Base-by-base conservation (phyloP, 2,329 filamentous ascomycete species). In the Torrubiella hemipterigena region DNA sequence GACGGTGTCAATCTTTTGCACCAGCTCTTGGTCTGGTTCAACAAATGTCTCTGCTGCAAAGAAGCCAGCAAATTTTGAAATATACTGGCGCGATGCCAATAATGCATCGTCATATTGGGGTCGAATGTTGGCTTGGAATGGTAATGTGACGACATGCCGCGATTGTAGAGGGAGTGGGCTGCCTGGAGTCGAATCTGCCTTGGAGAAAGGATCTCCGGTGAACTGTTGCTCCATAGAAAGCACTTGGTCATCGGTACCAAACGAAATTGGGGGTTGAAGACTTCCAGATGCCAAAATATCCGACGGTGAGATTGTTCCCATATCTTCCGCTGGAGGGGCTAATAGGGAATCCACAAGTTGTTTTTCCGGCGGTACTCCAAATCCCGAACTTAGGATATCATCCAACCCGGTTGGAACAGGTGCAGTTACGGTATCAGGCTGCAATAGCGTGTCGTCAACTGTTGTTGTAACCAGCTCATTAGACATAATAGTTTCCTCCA, bases 111-210 rank as follows among this genome's bases (percentile, higher is more conserved):
- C 53, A 38, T 77, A 77, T 12, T 63, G 54, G 3, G 63, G 58
- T 12, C 72, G 62, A 7, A 60, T 55, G 31, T 61, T 68, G 11
- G 68, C 56, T 12, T 68, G 63, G 38, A 77, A 65, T 0, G 73
- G 69, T 1, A 79, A 51, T 1, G 73, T 75, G 19, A 78, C 51
- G 4, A 66, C 41, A 38, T 67, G 67, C 27, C 72, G 65, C 33
- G 33, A 31, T 4, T 25, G 27, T 31, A 27, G 10, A 21, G 18
- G 20, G 34, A 27, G 34, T 33, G 27, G 30, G 31, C 32, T 32
- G 27, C 21, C 34, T 43, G 27, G 32, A 40, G 27, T 33, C 32
- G 37, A 31, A 33, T n/a, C n/a, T n/a, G n/a, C n/a, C n/a, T n/a
- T 42, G 17, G 37, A 7, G 23, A 23, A 17, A 27, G n/a, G n/a